Conservation (phyloP, 1,284 basidiomycete genomes). For the Ustilago esculenta region DNA sequence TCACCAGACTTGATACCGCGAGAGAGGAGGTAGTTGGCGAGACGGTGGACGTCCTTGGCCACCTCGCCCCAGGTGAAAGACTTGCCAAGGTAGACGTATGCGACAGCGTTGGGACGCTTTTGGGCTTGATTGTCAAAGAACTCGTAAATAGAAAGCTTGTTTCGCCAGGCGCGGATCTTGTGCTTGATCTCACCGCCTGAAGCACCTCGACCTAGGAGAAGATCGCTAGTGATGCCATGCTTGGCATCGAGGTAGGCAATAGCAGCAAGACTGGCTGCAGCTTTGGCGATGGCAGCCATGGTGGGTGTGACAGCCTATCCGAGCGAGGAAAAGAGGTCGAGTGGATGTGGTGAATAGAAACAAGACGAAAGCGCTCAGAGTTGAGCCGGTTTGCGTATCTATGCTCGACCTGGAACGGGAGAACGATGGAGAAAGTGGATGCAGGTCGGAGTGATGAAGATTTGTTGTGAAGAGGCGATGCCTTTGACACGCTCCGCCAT, state of each 20-base stretch:
- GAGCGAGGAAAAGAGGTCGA: too few relatives aligned
- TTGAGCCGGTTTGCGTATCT: too few relatives aligned
- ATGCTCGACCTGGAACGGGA: too few relatives aligned
- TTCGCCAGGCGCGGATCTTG: constrained; percentile 40
- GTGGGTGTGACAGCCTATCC: background rate
- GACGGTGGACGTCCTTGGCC: constrained; percentile 41
- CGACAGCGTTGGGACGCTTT: constrained; percentile 45
- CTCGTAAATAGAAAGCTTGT: constrained; percentile 55
- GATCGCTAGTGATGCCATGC: constrained; percentile 49
- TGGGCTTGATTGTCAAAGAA: constrained; percentile 48
- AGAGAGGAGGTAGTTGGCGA: constrained; percentile 57
- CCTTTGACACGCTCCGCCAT: too few relatives aligned
- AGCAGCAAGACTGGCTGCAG: constrained; percentile 53
- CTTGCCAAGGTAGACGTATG: constrained; percentile 58
- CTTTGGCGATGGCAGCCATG: constrained; percentile 51
- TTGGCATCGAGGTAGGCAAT: constrained; percentile 62
- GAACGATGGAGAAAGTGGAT: too few relatives aligned
- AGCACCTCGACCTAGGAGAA: constrained; percentile 34
- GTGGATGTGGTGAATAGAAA: too few relatives aligned
- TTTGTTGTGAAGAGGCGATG: too few relatives aligned
- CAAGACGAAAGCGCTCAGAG: too few relatives aligned
- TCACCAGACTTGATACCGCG: constrained; percentile 55
- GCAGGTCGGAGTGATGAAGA: too few relatives aligned
- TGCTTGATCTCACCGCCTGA: constrained; percentile 34
- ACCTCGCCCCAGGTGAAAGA: constrained; percentile 56